These are phyloP conservation scores for Phytophthora podocarpi DNA, from an alignment of 352 stramenopile genomes.

Conservation along the genomic window DNA sequence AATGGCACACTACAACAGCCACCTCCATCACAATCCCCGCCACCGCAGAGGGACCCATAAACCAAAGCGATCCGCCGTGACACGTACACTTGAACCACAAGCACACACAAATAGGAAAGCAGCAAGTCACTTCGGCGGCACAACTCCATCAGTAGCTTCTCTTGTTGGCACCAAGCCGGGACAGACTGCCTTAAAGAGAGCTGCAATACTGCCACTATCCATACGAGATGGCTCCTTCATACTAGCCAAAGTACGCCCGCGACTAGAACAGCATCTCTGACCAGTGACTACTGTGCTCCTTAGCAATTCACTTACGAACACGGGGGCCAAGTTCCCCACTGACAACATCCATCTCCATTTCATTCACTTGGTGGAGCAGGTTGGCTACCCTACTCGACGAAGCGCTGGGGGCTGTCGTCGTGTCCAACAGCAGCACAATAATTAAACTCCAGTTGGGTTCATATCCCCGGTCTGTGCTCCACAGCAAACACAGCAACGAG, in stretches of 20 bases:
- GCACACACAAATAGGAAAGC: background rate
- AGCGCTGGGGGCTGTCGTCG: too few relatives aligned
- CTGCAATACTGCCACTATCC: background rate
- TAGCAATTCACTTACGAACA: background rate
- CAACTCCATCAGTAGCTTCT: background rate
- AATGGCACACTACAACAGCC: background rate
- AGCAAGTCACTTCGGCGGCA: background rate
- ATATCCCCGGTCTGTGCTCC: too few relatives aligned
- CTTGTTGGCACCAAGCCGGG: background rate
- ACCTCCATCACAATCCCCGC: background rate
- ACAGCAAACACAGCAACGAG: too few relatives aligned
- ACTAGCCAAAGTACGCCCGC: background rate
- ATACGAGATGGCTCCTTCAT: conserved; percentile 7
- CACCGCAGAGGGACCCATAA: background rate
- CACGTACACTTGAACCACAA: background rate
- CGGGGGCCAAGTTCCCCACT: too few relatives aligned
- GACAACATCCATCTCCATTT: too few relatives aligned
- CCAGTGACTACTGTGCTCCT: background rate
- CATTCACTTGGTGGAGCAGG: too few relatives aligned
- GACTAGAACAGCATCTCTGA: conserved; percentile 1
- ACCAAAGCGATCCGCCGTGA: background rate
- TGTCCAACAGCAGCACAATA: too few relatives aligned
- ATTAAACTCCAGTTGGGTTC: too few relatives aligned
- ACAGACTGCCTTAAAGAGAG: background rate
- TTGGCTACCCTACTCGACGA: too few relatives aligned